These are phyloP conservation scores for Chrysoporthe puriensis DNA, from an alignment of 2,329 filamentous ascomycete species.

Conservation along the genomic window DNA sequence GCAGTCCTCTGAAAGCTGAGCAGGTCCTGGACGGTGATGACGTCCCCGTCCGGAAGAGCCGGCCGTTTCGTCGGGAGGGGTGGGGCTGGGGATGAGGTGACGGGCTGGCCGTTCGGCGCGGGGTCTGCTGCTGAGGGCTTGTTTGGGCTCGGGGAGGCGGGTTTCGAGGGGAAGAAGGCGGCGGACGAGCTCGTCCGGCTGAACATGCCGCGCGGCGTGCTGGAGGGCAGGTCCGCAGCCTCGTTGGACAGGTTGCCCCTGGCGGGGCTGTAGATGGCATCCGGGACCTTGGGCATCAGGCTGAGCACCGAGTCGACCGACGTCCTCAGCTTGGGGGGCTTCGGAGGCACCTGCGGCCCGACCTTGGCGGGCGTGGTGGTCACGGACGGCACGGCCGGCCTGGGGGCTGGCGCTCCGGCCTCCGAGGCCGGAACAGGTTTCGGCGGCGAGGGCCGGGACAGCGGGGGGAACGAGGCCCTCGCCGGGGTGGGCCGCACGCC, in stretches of 20 bases:
- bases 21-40: slow-evolving; percentile 71
- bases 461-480: slow-evolving; percentile 4
- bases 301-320: slow-evolving; percentile 45
- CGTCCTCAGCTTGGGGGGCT: slow-evolving; percentile 16
- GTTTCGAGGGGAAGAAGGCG: slow-evolving; percentile 36
- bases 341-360: slow-evolving; percentile 1
- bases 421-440: background rate
- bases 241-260: slow-evolving; percentile 70
- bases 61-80: slow-evolving; percentile 45
- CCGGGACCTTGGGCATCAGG: slow-evolving; percentile 69
- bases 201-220: slow-evolving; percentile 66
- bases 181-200: slow-evolving; percentile 60
- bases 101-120: slow-evolving; percentile 26
- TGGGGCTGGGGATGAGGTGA: slow-evolving; percentile 32
- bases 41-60: slow-evolving; percentile 57
- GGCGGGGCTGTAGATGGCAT: slow-evolving; percentile 78
- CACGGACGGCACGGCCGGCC: background rate
- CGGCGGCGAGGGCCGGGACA: slow-evolving; percentile 4
- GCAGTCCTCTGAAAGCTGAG: slow-evolving; percentile 66
- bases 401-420: background rate
- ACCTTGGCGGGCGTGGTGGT: background rate
- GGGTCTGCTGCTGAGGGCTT: slow-evolving; percentile 31
- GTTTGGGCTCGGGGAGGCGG: slow-evolving; percentile 14
- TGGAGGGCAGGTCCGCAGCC: slow-evolving; percentile 66
- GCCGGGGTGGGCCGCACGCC: slow-evolving; percentile 55